Evolutionary conservation across 2,329 filamentous ascomycete genomes (phyloP).

Genomic region (Cyclaneusma minus): DNA sequence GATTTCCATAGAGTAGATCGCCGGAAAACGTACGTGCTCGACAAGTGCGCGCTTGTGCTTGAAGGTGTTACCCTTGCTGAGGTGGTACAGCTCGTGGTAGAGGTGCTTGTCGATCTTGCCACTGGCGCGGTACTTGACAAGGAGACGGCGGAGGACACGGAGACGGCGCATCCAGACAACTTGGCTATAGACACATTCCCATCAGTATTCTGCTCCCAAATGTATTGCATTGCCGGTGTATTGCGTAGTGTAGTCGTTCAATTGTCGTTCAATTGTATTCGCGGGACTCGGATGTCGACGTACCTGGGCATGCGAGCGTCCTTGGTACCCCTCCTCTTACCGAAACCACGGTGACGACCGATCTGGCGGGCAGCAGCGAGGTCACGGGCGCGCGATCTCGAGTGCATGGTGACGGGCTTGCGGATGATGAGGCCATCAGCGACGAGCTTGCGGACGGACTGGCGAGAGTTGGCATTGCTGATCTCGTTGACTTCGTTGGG

Average conservation of each 20-base stretch:
- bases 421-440: conserved; percentile 99
- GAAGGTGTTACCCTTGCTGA: conserved; percentile 99
- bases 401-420: conserved; percentile 99
- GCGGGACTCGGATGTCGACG: conserved; percentile 21
- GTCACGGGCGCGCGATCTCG: conserved; percentile 87
- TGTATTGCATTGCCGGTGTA: not conserved
- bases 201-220: conserved; percentile 10
- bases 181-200: conserved; percentile 45
- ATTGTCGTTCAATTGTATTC: not conserved
- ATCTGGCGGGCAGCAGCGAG: conserved; percentile 88
- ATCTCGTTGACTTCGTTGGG: conserved; percentile 99
- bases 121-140: conserved; percentile 98
- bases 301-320: conserved; percentile 99
- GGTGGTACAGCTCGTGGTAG: conserved; percentile 99
- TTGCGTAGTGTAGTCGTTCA: not conserved
- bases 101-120: conserved; percentile 99
- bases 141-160: conserved; percentile 94
- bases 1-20: conserved; percentile 13
- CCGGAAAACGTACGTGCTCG: conserved; percentile 76
- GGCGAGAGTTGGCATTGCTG: conserved; percentile 99
- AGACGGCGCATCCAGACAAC: conserved; percentile 99
- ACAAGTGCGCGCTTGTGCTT: conserved; percentile 99
- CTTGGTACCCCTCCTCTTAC: conserved; percentile 99
- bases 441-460: conserved; percentile 99
- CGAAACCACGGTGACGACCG: conserved; percentile 96